Percentiles rank a stretch among this genome's conserved stretches.
phyloP scores from a whole-genome alignment of 768 basidiomycete species.

The Termitomyces sp. region DNA sequence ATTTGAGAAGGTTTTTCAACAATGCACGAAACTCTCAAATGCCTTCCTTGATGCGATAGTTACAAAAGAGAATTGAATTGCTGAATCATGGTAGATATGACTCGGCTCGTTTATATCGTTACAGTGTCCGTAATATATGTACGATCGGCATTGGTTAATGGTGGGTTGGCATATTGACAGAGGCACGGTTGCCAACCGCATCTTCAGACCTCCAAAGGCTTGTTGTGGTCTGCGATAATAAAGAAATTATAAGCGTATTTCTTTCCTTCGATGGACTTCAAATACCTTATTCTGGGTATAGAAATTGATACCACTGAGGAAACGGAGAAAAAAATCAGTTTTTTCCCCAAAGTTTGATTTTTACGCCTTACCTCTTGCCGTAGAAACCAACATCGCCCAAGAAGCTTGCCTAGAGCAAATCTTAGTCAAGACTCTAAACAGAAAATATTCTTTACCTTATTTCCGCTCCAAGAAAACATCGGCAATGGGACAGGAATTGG shows the following conservation, averaged over 20 bases:
- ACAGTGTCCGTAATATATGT: not conserved
- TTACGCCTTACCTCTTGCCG: conserved; percentile 62
- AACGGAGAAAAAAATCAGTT: conserved; percentile 1
- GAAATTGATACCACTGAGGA: conserved; percentile 78
- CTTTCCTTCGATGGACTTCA: not conserved
- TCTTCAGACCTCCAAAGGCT: conserved; percentile 90
- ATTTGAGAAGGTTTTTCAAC: conserved; percentile 75
- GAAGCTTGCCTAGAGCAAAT: conserved; percentile 48
- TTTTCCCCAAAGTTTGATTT: not conserved
- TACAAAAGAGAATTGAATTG: conserved; percentile 18
- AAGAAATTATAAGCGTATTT: conserved; percentile 1
- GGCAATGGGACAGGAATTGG: conserved; percentile 88
- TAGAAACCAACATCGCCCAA: conserved; percentile 90
- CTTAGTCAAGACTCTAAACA: not conserved
- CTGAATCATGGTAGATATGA: not conserved
- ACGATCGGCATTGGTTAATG: conserved; percentile 28
- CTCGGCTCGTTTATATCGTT: not conserved
- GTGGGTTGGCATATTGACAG: conserved; percentile 84
- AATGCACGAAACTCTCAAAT: conserved; percentile 67
- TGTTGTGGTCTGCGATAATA: conserved; percentile 66
- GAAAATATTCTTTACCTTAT: conserved; percentile 49
- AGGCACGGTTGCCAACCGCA: conserved; percentile 71
- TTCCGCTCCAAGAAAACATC: conserved; percentile 97
- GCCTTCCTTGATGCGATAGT: conserved; percentile 72
- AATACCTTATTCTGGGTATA: conserved; percentile 90